Base-by-base conservation (phyloP, 2,329 filamentous ascomycete species). In the Calonectria pseudoturangicola region DNA sequence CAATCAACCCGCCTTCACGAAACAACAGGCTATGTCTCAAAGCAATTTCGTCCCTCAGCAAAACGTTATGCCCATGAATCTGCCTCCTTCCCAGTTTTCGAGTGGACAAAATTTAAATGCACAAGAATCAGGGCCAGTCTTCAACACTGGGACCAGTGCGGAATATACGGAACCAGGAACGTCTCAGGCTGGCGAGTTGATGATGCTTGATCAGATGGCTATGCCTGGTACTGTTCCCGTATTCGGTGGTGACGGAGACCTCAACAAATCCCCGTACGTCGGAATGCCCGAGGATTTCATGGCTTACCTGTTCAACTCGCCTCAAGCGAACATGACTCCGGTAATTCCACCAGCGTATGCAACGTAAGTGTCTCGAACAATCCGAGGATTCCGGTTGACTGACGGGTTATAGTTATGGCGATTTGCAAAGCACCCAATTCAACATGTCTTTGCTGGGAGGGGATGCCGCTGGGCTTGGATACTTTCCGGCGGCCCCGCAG, bases 211-310 rank as follows among this genome's bases (percentile, higher is more conserved):
- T 76, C 89, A 92, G 73, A 92, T 93, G 88, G 84, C 89, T 51
- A 89, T 89, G 80, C 88, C 89, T 18, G 92, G 91, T 70, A 92
- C 94, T 5, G 94, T 97, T 78, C 95, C 96, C 0, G 93, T 98
- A 30, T 98, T 98, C 83, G 95, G 95, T 18, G 92, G 90, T 30
- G 95, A 98, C 78, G 93, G 91, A 21, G 92, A 95, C 73, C 79
- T 91, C 48, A 96, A 94, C 77, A 94, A 96, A 70, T 98, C 95
- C 3, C 95, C 96, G 0, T 96, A 96, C 81, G 89, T 89, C 4
- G 93, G 93, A 10, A 94, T 97, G 86, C 93, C 94, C 0, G 95
- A 97, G 81, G 95, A 98, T 80, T 97, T 97, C 79, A 93, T 96
- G 75, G 92, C 93, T 6, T 98, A 94, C 88, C 84, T 97, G 30